Conservation (phyloP, 768 basidiomycete genomes). For the Plicaturopsis crispa region DNA sequence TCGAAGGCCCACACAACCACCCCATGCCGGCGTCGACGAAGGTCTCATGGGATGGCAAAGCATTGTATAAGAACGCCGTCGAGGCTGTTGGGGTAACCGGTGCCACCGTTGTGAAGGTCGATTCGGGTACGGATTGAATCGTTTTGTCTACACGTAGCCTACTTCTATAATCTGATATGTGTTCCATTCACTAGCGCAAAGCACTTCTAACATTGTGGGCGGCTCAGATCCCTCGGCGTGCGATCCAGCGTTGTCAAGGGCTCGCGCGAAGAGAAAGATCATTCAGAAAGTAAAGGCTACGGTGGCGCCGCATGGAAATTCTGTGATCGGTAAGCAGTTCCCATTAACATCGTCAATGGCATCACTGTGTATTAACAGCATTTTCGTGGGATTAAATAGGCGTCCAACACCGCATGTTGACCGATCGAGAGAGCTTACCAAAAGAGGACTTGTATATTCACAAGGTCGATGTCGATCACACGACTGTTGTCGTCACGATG, state of each 20-base stretch:
- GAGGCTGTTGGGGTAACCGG: constrained; percentile 4
- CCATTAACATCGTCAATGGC: background rate
- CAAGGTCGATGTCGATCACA: constrained; percentile 2
- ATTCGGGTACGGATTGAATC: constrained; percentile 6
- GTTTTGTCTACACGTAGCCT: background rate
- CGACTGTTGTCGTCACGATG: constrained; percentile 9
- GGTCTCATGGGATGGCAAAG: constrained; percentile 5
- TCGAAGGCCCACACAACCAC: constrained; percentile 9
- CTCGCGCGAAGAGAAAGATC: constrained; percentile 6
- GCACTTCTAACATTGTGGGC: no score
- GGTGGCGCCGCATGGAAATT: constrained; percentile 3
- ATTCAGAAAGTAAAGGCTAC: constrained; percentile 2
- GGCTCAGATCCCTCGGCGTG: no score
- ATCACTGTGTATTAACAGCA: background rate
- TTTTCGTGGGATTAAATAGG: background rate
- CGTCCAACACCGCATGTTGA: constrained; percentile 1
- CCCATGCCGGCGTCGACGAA: constrained; percentile 8
- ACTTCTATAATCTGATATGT: background rate
- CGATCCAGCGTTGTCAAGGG: constrained; percentile 7
- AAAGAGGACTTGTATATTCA: constrained; percentile 6
- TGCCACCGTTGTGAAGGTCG: constrained; percentile 6
- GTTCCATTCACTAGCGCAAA: background rate
- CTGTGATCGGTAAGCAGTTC: constrained; percentile 5
- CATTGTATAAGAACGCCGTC: constrained; percentile 4
- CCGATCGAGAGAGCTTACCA: constrained; percentile 3